Base-by-base conservation (phyloP, 352 stramenopile genomes). In the Phytopythium ostracodes region DNA sequence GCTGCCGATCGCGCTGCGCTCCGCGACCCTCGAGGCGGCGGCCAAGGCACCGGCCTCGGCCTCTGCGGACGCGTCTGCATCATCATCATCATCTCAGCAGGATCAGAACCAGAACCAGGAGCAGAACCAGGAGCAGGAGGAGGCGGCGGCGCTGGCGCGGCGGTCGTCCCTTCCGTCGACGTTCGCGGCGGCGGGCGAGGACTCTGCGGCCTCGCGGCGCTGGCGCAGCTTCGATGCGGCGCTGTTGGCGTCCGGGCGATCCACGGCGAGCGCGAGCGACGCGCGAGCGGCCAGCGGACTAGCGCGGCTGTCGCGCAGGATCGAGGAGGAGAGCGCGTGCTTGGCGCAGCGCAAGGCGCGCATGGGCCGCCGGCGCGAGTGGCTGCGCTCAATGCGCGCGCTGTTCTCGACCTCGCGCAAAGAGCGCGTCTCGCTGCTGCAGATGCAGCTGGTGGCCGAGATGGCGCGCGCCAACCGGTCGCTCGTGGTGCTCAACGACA, bases 381-480 rank as follows among this genome's bases (percentile, higher is more conserved):
- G 84, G 38, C 60, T 89, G 22, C 76, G 77, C 24, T 77, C 74
- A n/a, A 68, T 91, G 9, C 63, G 67, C 33, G 59, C 69, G 36
- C 64, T 76, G 53, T 77, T 87, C 56, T 78, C 76, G n/a, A 70
- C 71, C 11, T 74, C 68, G 36, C 68, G 75, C 22, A 76, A 81
- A 43, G 72, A 89, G 36, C 79, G 86, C 52, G 71, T 91, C 12
- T 65, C 74, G 56, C 59, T 91, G 38, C 67, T 87, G 20, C 82
- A 84, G 62, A 88, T 91, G 76, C 78, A 89, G 58, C 67, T 91
- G 2, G 75, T 88, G 33, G 82, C 82, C n/a, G 76, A 87, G 31
- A 75, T 88, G 24, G 80, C 82, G 36, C 78, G 75, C 38, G 63
- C 71, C 60, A 83, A 84, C 61, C 82, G 82, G 0, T 89, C 80